These are phyloP conservation scores for Lojkania enalia DNA, from an alignment of 2,329 filamentous ascomycete species.

Conservation along the genomic window DNA sequence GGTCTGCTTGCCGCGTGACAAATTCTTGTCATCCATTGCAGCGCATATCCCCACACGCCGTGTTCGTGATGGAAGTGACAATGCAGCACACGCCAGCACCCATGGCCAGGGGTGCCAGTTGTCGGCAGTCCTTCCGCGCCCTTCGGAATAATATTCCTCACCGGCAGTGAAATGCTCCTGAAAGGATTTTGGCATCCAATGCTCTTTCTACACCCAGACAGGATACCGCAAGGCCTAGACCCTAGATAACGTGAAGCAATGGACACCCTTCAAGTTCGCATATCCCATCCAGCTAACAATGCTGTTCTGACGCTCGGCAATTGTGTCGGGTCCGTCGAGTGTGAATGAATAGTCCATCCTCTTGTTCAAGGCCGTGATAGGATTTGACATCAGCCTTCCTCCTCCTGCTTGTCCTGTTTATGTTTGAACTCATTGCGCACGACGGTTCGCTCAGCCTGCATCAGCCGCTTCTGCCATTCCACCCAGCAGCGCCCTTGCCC, in stretches of 20 bases:
- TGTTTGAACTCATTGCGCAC: constrained; percentile 64
- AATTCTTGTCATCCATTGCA: constrained; percentile 4
- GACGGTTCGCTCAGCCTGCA: constrained; percentile 66
- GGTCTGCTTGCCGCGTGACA: constrained; percentile 5
- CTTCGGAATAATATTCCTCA: too few relatives aligned
- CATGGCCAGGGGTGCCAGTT: background rate
- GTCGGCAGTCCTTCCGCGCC: background rate
- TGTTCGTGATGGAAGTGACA: background rate
- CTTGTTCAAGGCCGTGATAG: too few relatives aligned
- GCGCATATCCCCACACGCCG: background rate
- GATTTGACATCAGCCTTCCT: constrained; percentile 10
- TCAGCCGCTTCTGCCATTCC: constrained; percentile 69
- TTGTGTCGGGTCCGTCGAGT: too few relatives aligned
- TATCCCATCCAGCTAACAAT: background rate
- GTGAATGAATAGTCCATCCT: too few relatives aligned
- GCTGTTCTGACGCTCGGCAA: background rate
- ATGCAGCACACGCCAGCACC: background rate
- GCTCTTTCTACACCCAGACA: too few relatives aligned
- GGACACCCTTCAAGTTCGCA: constrained; percentile 3
- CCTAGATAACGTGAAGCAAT: constrained; percentile 1
- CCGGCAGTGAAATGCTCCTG: too few relatives aligned
- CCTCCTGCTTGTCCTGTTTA: constrained; percentile 54
- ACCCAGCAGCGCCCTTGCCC: constrained; percentile 70
- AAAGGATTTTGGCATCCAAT: too few relatives aligned
- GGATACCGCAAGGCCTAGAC: too few relatives aligned